Evolutionary conservation across 2,329 filamentous ascomycete genomes (phyloP).

Genomic region (Diplocarpon rosae): DNA sequence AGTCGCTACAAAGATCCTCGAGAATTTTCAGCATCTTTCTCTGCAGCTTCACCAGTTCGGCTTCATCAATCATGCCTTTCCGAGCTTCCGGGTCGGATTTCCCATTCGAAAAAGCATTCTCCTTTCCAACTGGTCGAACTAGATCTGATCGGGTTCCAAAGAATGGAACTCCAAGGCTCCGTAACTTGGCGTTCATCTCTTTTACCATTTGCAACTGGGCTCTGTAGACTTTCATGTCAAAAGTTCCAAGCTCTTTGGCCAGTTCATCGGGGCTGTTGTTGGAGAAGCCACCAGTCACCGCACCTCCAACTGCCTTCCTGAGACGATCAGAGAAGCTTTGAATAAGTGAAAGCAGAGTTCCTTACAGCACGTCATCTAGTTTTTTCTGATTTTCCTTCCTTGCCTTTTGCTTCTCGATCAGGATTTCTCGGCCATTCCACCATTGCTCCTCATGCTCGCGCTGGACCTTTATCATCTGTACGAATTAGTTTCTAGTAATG

Average conservation of each 20-base stretch:
- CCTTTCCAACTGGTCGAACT: constrained; percentile 29
- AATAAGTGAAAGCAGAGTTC: constrained; percentile 6
- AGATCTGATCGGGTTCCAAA: constrained; percentile 40
- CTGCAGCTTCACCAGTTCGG: constrained; percentile 34
- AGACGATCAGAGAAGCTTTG: constrained; percentile 6
- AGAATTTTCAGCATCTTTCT: constrained; percentile 38
- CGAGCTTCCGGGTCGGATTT: constrained; percentile 9
- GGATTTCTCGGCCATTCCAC: constrained; percentile 40
- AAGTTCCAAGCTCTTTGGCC: constrained; percentile 42
- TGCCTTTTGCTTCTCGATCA: constrained; percentile 39
- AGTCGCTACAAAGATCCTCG: constrained; percentile 36
- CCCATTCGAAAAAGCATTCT: constrained; percentile 9
- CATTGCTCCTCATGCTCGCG: constrained; percentile 52
- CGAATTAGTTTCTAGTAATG: not conserved
- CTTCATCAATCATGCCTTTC: constrained; percentile 28
- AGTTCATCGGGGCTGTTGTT: constrained; percentile 31
- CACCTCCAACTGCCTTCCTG: constrained; percentile 36
- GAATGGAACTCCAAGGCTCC: constrained; percentile 47
- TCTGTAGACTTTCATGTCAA: constrained; percentile 51
- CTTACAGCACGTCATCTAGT: constrained; percentile 43
- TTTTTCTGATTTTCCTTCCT: constrained; percentile 41
- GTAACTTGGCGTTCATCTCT: constrained; percentile 44
- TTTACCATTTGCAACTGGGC: constrained; percentile 47
- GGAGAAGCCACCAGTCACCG: constrained; percentile 23
- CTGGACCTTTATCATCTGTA: constrained; percentile 50